Base-by-base conservation (phyloP, 176 grass and related monocot species). In the Tillandsia fasciculata region DNA sequence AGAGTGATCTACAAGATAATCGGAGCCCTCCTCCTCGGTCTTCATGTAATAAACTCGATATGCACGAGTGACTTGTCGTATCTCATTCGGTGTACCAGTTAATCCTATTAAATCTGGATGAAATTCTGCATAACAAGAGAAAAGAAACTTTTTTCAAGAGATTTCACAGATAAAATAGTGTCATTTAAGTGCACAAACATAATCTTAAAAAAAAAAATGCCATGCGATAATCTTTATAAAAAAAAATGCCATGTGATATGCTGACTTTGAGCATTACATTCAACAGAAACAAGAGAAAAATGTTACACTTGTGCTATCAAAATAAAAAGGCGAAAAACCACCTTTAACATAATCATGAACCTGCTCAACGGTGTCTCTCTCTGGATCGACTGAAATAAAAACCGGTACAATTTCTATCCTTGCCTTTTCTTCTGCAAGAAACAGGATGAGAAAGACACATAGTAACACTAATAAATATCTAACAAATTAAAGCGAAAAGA, bases 1-100 rank as follows among this genome's bases (percentile, higher is more conserved):
- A 64, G 95, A 99, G 70, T 99, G 95, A 68, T 93, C 95, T 15
- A 99, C 90, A 29, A 99, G 95, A 48, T 99, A 99, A 66, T 99
- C 95, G 68, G 95, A 90, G 52, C 80, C 87, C 68, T 90, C 84
- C 66, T 93, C 89, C 69, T 88, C 82, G 10, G 94, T 90, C 80
- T 99, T 99, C 94, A 93, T 93, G 70, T 90, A 93, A 50, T 93
- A 99, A 79, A 93, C 94, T 68, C 84, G 68, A 64, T 84, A 93
- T 47, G 95, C 79, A 75, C 84, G 82, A 13, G 94, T 82, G 79
- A 87, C 84, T 68, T 99, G 64, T 50, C 78, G 83, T 76, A 90
- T 77, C 54, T 99, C 87, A 74, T 99, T 80, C 64, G 48, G 7
- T 0, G 74, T 80, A 51, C 90, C 95, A 48, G 95, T 93, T 72